Conservation (phyloP, 176 grass and related monocot genomes). For the Paspalum notatum region DNA sequence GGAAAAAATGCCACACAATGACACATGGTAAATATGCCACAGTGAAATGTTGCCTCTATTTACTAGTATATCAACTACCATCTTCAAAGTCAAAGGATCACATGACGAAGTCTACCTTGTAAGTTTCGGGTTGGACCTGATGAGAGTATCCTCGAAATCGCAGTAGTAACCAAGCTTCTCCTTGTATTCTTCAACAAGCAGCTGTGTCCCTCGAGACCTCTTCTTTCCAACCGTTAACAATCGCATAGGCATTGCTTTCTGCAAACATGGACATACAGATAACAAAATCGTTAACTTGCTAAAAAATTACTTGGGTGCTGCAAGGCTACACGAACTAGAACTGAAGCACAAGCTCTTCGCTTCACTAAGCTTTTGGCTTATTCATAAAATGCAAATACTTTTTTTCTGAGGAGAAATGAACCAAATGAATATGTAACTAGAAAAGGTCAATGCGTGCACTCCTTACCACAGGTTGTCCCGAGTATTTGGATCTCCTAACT, state of each 20-base stretch:
- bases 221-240: conserved; percentile 84
- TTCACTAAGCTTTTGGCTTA: neutral
- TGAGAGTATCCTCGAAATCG: conserved; percentile 58
- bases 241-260: conserved; percentile 82
- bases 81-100: neutral
- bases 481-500: conserved; percentile 70
- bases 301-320: neutral
- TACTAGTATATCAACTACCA: neutral
- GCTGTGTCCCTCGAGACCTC: conserved; percentile 76
- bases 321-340: neutral
- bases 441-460: neutral
- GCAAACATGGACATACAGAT: neutral
- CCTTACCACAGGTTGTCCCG: conserved; percentile 76
- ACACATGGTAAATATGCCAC: neutral
- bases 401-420: conserved; percentile 1
- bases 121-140: conserved; percentile 86
- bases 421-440: conserved; percentile 7
- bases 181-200: conserved; percentile 85
- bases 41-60: neutral
- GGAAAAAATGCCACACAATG: too few relatives aligned
- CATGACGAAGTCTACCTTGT: conserved; percentile 49
- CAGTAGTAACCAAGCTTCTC: conserved; percentile 82
- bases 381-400: neutral
- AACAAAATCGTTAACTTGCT: neutral
- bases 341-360: neutral